Base-by-base conservation (phyloP, 2,329 filamentous ascomycete genomes). In the Colletotrichum theobromicola region DNA sequence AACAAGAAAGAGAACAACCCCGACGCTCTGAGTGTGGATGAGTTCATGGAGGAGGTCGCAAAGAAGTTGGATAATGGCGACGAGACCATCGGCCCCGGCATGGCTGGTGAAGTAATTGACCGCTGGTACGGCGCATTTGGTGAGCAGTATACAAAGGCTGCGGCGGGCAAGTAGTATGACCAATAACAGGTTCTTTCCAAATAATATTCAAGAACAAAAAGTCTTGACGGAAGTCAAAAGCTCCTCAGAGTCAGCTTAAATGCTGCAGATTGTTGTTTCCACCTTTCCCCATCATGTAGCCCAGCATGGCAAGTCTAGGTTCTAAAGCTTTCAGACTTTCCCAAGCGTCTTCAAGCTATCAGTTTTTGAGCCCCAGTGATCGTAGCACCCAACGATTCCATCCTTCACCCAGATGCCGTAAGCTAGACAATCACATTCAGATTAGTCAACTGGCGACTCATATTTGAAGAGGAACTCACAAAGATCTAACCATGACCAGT, bases 1-100 rank as follows among this genome's bases (percentile, higher is more conserved):
- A 91, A 91, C 70, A 92, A 90, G 81, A 91, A 91, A 81, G 81
- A 86, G 7, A 87, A 89, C n/a, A 89, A 88, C 46, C 76, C 76
- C 2, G 5, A 66, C 5, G 67, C 72, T 7, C 26, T 92, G 79
- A 84, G 80, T 1, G 79, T 91, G 5, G 86, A 89, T 1, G 89
- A 91, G 80, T 92, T 91, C 75, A 88, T 90, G 82, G 80, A 85
- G 7, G 86, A 88, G 66, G 81, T 90, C 2, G 76, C 81, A 1
- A 77, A 78, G 60, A 87, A 86, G 75, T 83, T 88, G 81, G 85
- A 88, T 78, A 80, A 79, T 2, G 89, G 87, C 0, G 83, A 86
- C 9, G 87, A 89, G 66, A 86, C 84, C 4, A 88, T 91, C 73
- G 81, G 81, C 8, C 87, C 88, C 1, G 89, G 89, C 0, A 81